Conservation (phyloP, 2,329 filamentous ascomycete genomes). For the Dactylellina leptospora region DNA sequence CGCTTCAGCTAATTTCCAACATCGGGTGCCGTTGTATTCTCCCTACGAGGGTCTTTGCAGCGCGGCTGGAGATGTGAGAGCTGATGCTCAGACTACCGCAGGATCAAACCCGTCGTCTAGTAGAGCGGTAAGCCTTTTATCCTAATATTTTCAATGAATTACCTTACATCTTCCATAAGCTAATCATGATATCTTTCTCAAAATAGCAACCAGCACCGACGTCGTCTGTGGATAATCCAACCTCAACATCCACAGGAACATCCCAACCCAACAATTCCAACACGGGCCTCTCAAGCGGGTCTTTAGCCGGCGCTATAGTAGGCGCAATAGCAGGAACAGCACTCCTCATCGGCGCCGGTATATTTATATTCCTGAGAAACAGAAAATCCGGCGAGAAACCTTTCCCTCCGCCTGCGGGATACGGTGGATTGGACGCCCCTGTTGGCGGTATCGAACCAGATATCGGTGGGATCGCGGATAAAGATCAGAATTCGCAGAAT, state of each 20-base stretch:
- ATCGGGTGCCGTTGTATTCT: constrained; percentile 30
- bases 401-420: constrained; percentile 21
- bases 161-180: background rate
- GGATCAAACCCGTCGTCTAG: background rate
- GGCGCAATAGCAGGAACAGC: constrained; percentile 31
- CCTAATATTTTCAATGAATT: background rate
- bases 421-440: constrained; percentile 25
- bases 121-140: constrained; percentile 24
- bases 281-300: constrained; percentile 26
- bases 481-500: constrained; percentile 2
- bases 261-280: background rate
- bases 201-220: constrained; percentile 15
- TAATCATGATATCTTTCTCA: background rate
- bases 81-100: constrained; percentile 15
- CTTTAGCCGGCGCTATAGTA: constrained; percentile 17
- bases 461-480: constrained; percentile 27
- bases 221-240: background rate
- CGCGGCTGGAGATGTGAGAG: constrained; percentile 25
- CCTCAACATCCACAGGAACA: background rate
- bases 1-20: constrained; percentile 28
- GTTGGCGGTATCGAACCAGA: constrained; percentile 34
- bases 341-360: constrained; percentile 2
- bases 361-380: constrained; percentile 23
- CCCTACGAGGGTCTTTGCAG: constrained; percentile 30
- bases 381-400: background rate